A percentile compares a stretch with the other conserved stretches of the same genome.
phyloP scores from a whole-genome alignment of 495 filamentous ascomycete species.

The Aspergillus incahuasiensis region DNA sequence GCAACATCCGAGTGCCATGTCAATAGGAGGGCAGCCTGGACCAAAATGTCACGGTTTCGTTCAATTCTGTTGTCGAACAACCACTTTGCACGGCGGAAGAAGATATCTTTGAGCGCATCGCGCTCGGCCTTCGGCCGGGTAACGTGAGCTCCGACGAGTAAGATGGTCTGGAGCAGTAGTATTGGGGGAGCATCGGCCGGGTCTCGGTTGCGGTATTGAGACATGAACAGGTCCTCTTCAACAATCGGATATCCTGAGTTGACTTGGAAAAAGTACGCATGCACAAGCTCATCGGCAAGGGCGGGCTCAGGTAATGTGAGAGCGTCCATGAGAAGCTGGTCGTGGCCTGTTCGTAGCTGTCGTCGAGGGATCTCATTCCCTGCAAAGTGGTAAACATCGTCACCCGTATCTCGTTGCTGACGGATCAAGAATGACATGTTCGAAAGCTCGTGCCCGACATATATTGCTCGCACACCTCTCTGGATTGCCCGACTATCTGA shows the following conservation, averaged over 20 bases:
- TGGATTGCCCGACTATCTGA: constrained; percentile 40
- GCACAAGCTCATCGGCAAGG: constrained; percentile 43
- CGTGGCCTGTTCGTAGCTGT: constrained; percentile 41
- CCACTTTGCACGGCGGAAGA: constrained; percentile 46
- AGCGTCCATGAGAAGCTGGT: constrained; percentile 46
- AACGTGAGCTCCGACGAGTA: constrained; percentile 44
- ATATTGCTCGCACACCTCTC: constrained; percentile 44
- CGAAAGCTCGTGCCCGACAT: constrained; percentile 47
- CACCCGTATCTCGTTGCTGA: constrained; percentile 43
- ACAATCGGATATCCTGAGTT: constrained; percentile 44
- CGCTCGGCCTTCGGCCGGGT: constrained; percentile 37
- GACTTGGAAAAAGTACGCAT: constrained; percentile 43
- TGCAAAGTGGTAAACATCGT: constrained; percentile 45
- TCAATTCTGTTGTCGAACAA: constrained; percentile 47
- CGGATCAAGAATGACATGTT: constrained; percentile 51
- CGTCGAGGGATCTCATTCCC: constrained; percentile 45
- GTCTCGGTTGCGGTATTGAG: constrained; percentile 45
- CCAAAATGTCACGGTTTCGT: constrained; percentile 45
- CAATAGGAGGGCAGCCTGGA: constrained; percentile 43
- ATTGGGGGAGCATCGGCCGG: constrained; percentile 43
- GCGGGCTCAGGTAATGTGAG: constrained; percentile 42
- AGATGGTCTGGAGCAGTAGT: constrained; percentile 41
- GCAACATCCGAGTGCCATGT: constrained; percentile 47
- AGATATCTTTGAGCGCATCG: constrained; percentile 41
- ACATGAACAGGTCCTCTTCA: constrained; percentile 45